A percentile compares a stretch with the other conserved stretches of the same genome.
phyloP scores from a whole-genome alignment of 192 early-diverging fungal genomes.

The Backusella liffmaniae region DNA sequence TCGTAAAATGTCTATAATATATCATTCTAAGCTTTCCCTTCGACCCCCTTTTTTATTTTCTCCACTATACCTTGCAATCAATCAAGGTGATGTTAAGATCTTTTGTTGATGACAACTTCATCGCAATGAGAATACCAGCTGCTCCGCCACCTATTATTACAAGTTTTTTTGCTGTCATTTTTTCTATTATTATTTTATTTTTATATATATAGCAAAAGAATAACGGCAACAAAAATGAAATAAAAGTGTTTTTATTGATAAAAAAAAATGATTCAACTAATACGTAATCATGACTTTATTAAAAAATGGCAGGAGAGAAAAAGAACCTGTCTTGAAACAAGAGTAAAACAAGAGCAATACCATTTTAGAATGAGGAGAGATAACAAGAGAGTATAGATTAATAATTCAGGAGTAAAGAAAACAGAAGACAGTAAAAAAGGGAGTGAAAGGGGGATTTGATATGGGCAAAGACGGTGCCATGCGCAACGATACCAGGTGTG shows the following conservation, averaged over 20 bases:
- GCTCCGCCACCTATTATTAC: constrained; percentile 21
- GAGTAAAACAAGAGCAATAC: neutral
- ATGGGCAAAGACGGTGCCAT: neutral
- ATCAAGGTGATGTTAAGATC: constrained; percentile 10
- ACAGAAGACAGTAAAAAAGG: neutral
- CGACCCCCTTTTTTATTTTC: too few species aligned
- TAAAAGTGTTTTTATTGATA: neutral
- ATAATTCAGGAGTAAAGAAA: neutral
- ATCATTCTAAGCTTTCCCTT: neutral
- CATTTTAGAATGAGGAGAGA: neutral
- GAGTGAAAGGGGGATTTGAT: neutral
- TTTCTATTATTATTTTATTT: neutral
- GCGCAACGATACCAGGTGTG: neutral
- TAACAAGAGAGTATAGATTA: neutral
- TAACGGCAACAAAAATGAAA: neutral
- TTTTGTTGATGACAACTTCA: neutral
- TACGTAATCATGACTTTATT: neutral
- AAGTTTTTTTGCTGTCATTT: neutral
- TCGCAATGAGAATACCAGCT: constrained; percentile 13
- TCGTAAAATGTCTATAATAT: constrained; percentile 14
- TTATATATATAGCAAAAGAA: neutral
- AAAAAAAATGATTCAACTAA: neutral
- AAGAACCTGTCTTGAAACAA: neutral
- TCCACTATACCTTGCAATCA: constrained; percentile 19
- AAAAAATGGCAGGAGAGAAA: neutral